Evolutionary conservation across 192 early-diverging fungal species (phyloP), one percentile per base, ranked within the genome.

Genomic region (Entomortierella lignicola): DNA sequence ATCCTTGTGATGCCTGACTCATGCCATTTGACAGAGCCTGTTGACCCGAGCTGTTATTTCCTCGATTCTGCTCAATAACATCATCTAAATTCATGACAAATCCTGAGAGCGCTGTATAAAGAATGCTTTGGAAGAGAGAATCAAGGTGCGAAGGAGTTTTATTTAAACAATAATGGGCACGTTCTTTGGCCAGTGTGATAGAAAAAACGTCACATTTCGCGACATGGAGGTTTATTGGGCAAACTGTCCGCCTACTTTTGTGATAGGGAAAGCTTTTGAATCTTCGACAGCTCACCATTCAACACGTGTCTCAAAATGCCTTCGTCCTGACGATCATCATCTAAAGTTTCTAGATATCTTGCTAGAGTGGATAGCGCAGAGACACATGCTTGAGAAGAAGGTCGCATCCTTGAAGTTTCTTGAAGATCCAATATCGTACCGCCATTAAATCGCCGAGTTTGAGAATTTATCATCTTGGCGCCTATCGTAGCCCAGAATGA

Each of bases 71-170:
- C 56, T 77, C 74, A 26, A 79, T 79, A 43, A 79, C 70, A 25
- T 79, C 75, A 48, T 79, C 66, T 58, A 79, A 48, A 41, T 66
- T 79, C 75, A 79, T 79, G 66, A 50, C 50, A 63, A 53, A 39
- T 66, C 15, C 54, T 47, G 52, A 27, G 52, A 54, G 6, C 23
- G 6, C 25, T 4, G n/a, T n/a, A 27, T 4, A 2, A 27, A 27
- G 21, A 54, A 27, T 23, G 21, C 8, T 17, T 4, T 50, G 47
- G 42, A 17, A 8, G 8, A 17, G 17, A 43, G 42, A 17, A 17
- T 8, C 10, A 50, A 21, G 47, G 21, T 50, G 47, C 17, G 21
- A 21, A 21, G 47, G 17, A 43, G 47, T 21, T 17, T 21, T 10
- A 4, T 4, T 21, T n/a, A 2, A 50, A 50, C 18, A 50, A 15